Evolutionary conservation across 2,329 filamentous ascomycete genomes (phyloP), one percentile per base, ranked within the genome.

Genomic region (Aspergillus chevalieri): DNA sequence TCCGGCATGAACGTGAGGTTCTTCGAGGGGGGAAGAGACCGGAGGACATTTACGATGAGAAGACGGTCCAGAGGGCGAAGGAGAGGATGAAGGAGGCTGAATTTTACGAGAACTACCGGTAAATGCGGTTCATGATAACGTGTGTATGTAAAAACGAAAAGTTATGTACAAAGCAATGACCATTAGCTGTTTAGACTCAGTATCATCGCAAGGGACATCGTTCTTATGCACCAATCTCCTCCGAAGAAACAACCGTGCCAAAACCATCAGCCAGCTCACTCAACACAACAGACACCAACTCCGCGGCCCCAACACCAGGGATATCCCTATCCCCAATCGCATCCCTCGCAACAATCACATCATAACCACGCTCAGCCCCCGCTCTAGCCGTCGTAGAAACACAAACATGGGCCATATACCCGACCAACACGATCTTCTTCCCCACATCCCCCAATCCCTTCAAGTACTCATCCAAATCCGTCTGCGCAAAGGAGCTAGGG

Each of bases 1-100:
- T 78, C 14, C 78, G 80, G 51, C 93, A 98, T 68, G 88, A 94
- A 65, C 87, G 84, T 66, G 77, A 89, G 62, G 78, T 97, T 1
- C 74, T 97, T 42, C 84, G 81, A 59, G 87, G 81, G 0, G 79
- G 78, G 1, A 87, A 84, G 70, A 70, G 65, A 7, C 74, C 82
- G 0, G 85, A 87, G 56, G 85, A 92, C 1, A 54, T 96, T 22
- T 98, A 96, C 64, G 83, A 85, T 60, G 63, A 69, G 14, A 80
- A 81, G 26, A 83, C 85, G 0, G 72, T 95, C 45, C 76, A 80
- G 49, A 75, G 78, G 50, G 86, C 96, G 2, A 81, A 86, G 63
- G 73, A 74, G 55, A 81, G 84, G 57, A 76, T 85, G 63, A 74
- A 74, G 48, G 88, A 94, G 65, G 86, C 89, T 42, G 78, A 78